These are phyloP conservation scores for Heliamphora exappendiculata DNA, from an alignment of 148 eudicot genomes.

Conservation along the genomic window DNA sequence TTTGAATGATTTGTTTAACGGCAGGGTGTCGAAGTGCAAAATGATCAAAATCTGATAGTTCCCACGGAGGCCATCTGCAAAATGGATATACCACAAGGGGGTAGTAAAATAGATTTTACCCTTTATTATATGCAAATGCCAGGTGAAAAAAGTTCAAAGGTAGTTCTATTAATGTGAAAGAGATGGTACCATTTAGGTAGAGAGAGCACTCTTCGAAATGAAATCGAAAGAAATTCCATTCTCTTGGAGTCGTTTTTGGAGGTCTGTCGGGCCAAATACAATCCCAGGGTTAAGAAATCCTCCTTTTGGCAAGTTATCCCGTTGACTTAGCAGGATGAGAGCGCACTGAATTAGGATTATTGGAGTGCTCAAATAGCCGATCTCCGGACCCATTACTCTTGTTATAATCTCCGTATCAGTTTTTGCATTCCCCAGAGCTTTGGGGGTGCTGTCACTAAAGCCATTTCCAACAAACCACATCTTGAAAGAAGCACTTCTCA, in stretches of 20 bases:
- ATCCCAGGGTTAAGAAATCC: constrained; percentile 81
- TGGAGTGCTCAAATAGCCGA: constrained; percentile 72
- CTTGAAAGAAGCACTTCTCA: constrained; percentile 69
- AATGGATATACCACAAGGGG: no score
- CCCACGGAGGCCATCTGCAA: no score
- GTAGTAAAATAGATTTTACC: neutral
- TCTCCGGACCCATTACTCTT: constrained; percentile 82
- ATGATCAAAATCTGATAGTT: no score
- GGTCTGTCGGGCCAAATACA: constrained; percentile 78
- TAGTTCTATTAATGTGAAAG: constrained; percentile 1
- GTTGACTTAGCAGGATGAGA: constrained; percentile 43
- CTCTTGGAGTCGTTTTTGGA: constrained; percentile 64
- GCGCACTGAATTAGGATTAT: constrained; percentile 72
- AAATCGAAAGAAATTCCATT: constrained; percentile 84
- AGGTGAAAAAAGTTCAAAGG: neutral
- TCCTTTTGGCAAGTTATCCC: constrained; percentile 69
- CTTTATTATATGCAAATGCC: constrained; percentile 3
- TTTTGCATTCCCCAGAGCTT: constrained; percentile 25
- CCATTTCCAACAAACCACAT: constrained; percentile 93
- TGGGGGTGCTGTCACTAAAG: constrained; percentile 33
- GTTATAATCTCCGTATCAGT: constrained; percentile 73
- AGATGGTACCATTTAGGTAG: constrained; percentile 21
- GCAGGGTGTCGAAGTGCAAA: no score
- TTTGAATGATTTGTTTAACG: no score
- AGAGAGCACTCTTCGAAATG: constrained; percentile 43